phyloP scores from a whole-genome alignment of 2,329 filamentous ascomycete genomes.

The Aspergillus melleus region DNA sequence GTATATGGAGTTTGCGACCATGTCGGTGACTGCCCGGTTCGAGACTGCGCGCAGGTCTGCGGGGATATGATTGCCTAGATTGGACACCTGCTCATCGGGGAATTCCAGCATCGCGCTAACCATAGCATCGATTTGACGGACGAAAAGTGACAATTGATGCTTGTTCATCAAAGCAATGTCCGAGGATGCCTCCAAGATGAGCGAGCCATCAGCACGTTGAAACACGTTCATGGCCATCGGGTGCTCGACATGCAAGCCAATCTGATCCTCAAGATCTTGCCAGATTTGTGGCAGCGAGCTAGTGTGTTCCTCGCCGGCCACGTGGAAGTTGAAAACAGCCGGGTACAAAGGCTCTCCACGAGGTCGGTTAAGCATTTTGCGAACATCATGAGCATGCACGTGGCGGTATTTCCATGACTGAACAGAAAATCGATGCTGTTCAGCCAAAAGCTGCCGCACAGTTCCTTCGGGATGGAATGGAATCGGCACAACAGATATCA shows the following conservation, averaged over 20 bases:
- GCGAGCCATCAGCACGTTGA: constrained; percentile 16
- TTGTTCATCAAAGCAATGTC: constrained; percentile 26
- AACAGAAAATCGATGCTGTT: constrained; percentile 27
- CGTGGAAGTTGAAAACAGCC: constrained; percentile 36
- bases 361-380: constrained; percentile 27
- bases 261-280: constrained; percentile 29
- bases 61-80: constrained; percentile 27
- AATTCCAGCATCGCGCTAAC: constrained; percentile 27
- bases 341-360: constrained; percentile 32
- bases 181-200: constrained; percentile 28
- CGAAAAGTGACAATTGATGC: constrained; percentile 30
- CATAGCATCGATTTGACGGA: constrained; percentile 31
- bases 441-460: constrained; percentile 23
- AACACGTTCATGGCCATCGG: constrained; percentile 43
- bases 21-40: constrained; percentile 12
- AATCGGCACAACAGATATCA: constrained; percentile 36
- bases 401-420: constrained; percentile 28
- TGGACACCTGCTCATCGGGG: constrained; percentile 25
- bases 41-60: constrained; percentile 3
- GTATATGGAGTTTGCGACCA: constrained; percentile 18
- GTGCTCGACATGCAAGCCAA: constrained; percentile 43
- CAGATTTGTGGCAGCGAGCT: constrained; percentile 21
- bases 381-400: constrained; percentile 31
- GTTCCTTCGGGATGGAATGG: constrained; percentile 30
- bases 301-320: constrained; percentile 6